Base-by-base conservation (phyloP, 176 grass and related monocot species). In the Carex cristatella region DNA sequence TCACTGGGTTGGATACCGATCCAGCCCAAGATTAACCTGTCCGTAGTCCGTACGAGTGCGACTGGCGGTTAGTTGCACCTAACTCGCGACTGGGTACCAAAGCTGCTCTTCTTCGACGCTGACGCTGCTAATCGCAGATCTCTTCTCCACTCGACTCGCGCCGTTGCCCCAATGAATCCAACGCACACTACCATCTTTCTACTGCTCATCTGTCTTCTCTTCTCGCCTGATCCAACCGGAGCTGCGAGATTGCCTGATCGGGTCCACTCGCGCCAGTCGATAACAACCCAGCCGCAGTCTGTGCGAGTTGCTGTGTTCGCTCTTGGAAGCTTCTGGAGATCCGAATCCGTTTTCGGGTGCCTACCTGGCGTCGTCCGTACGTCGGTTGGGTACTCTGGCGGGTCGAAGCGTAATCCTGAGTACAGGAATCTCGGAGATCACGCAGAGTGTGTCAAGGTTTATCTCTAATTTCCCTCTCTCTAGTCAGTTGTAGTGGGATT, bases 281-380 rank as follows among this genome's bases (percentile, higher is more conserved):
- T 42, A 61, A 63, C 44, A 53, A n/a, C 5, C 69, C 72, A 53
- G 37, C 48, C 27, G 65, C 88, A 84, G 79, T 31, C 84, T 18
- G 63, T 83, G 70, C 65, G 81, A 28, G 42, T 71, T 33, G 96
- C 88, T 2, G 91, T 94, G 79, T 99, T 99, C 84, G 93, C 93
- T 14, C 85, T 99, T 5, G 96, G 93, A 8, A 99, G 91, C 87
- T 99, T 99, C 88, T 99, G 96, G 96, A 77, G 90, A 19, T 90
- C 96, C 13, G 93, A 99, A 67, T 86, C 93, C 16, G 81, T 79
- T 19, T 99, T 99, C 62, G 91, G 91, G 1, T 99, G 96, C 78
- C 87, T 99, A 16, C 88, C 54, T 4, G 91, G 93, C 49, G 93
- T 99, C 60, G 64, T 91, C 66, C 91, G 90, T 54, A 94, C 96